Evolutionary conservation across 2,329 filamentous ascomycete species (phyloP).

Genomic region (Furcasterigmium sp.): DNA sequence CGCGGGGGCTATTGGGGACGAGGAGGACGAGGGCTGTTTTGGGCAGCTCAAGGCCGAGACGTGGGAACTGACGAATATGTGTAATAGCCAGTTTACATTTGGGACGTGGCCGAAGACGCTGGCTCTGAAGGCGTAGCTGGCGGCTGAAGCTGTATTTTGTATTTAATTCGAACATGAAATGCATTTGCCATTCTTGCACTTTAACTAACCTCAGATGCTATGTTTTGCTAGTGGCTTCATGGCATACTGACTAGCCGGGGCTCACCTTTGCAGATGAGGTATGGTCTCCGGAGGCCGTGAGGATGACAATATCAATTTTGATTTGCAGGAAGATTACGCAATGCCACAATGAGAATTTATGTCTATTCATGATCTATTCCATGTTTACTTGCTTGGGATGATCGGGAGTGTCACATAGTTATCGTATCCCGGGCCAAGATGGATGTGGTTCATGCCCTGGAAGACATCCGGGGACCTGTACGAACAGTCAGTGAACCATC

Average conservation of each 20-base stretch:
- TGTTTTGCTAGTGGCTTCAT: too few relatives aligned
- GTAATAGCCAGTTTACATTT: constrained; percentile 54
- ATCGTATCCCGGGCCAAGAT: constrained; percentile 40
- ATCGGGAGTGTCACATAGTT: constrained; percentile 51
- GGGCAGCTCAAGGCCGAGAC: constrained; percentile 50
- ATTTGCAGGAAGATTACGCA: too few relatives aligned
- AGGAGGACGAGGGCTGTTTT: constrained; percentile 35
- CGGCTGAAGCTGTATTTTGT: too few relatives aligned
- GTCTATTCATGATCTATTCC: too few relatives aligned
- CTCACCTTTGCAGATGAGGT: too few relatives aligned
- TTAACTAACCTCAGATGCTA: too few relatives aligned
- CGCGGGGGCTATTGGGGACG: constrained; percentile 47
- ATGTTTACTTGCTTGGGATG: constrained; percentile 29
- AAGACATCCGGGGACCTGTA: constrained; percentile 32
- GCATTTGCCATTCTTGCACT: too few relatives aligned
- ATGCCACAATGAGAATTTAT: too few relatives aligned
- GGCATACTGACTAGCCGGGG: too few relatives aligned
- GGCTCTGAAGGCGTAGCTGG: neutral
- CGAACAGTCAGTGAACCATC: constrained; percentile 10
- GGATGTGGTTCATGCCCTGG: constrained; percentile 44
- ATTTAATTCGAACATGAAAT: too few relatives aligned
- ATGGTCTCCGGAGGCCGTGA: too few relatives aligned
- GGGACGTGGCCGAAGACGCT: constrained; percentile 25
- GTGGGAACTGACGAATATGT: constrained; percentile 65
- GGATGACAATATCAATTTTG: too few relatives aligned